phyloP scores from a whole-genome alignment of 176 grass and related monocot species.

The Areca catechu region DNA sequence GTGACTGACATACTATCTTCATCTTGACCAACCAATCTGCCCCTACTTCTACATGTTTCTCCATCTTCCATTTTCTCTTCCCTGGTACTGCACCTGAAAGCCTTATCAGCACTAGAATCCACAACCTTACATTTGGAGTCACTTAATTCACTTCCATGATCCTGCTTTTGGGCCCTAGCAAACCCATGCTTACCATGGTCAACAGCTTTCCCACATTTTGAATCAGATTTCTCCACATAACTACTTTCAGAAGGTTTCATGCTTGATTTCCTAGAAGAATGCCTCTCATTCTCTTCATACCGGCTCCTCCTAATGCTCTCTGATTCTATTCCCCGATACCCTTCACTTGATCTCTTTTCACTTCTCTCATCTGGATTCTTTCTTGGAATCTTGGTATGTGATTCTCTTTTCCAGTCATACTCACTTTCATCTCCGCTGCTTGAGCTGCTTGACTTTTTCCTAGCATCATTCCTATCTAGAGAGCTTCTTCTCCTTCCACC shows the following conservation, averaged over 20 bases:
- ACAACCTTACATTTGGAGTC: slow-evolving; percentile 21
- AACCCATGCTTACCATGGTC: slow-evolving; percentile 27
- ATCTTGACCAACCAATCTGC: background rate
- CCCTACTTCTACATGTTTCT: slow-evolving; percentile 14
- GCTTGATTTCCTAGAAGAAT: slow-evolving; percentile 28
- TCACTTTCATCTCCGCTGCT: slow-evolving; percentile 20
- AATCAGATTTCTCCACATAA: slow-evolving; percentile 25
- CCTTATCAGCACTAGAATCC: slow-evolving; percentile 21
- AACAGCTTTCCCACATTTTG: slow-evolving; percentile 21
- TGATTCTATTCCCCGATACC: slow-evolving; percentile 29
- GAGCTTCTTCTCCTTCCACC: slow-evolving; percentile 22
- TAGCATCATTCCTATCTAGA: slow-evolving; percentile 19
- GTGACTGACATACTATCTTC: slow-evolving; percentile 15
- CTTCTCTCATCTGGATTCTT: slow-evolving; percentile 42
- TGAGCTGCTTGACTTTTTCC: slow-evolving; percentile 21
- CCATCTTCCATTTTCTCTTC: slow-evolving; percentile 16
- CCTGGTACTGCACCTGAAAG: slow-evolving; percentile 7
- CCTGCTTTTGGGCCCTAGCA: slow-evolving; percentile 5
- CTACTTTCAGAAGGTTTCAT: slow-evolving; percentile 25
- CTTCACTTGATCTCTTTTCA: slow-evolving; percentile 32
- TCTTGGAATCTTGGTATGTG: slow-evolving; percentile 41
- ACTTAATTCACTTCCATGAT: slow-evolving; percentile 22
- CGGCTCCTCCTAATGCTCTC: slow-evolving; percentile 35
- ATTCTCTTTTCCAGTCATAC: slow-evolving; percentile 31
- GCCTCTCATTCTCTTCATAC: slow-evolving; percentile 39